Base-by-base conservation (phyloP, 1,139 yeast genomes). In the Hyphopichia fennica region DNA sequence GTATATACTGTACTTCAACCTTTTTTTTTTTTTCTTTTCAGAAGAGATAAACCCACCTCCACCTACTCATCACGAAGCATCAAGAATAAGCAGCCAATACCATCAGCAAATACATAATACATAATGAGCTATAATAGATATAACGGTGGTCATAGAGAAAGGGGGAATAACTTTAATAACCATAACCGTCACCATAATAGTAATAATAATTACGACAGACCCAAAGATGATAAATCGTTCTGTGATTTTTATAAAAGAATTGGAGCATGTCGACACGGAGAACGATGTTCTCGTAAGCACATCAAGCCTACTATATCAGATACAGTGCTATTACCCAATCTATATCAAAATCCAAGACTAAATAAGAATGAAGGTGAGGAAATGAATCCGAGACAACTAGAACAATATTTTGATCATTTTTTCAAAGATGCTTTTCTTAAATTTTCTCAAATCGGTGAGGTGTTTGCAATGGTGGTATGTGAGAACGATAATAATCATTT, bases 191-290 rank as follows among this genome's bases (percentile, higher is more conserved):
- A 25, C 13, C 28, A n/a, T 10, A n/a, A 29, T 17, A n/a, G 14
- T 29, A n/a, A 29, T 15, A n/a, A 29, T 29, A 15, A 29, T 14
- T 14, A 29, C 11, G n/a, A n/a, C n/a, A 27, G 37, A 44, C 34
- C 32, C 45, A n/a, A 63, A 58, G 63, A 59, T 29, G 63, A 62
- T 44, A 52, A 54, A 39, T 43, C 53, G 10, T 53, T 54, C 19
- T 72, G 81, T 52, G 60, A 72, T 6, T 91, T 91, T 61, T 91
- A 84, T 63, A 74, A 77, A 48, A 87, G 85, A 59, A 87, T 90
- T 34, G 98, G 98, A 1, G 95, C 96, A 0, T 91, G 98, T 58
- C 75, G 97, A 45, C 97, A 91, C 60, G 97, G 97, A 2, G 93
- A 85, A 47, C 85, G 83, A 54, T 91, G 98, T 58, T 84, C 93